phyloP scores from a whole-genome alignment of 2,329 filamentous ascomycete species.

The Diatrype stigma region DNA sequence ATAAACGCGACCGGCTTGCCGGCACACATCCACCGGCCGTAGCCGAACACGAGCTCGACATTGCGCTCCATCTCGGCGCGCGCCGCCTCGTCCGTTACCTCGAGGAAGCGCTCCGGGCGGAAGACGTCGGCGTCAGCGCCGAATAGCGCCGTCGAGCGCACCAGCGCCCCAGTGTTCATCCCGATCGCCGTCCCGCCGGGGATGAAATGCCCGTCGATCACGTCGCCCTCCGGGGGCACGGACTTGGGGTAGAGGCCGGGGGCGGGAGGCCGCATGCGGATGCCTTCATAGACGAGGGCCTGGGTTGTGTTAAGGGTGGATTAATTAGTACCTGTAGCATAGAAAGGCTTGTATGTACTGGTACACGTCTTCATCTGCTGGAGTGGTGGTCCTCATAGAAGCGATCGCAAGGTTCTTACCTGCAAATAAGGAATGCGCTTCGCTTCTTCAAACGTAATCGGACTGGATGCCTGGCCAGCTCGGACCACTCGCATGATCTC shows the following conservation, averaged over 20 bases:
- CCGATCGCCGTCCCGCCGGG: conserved; percentile 10
- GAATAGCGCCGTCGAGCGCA: conserved; percentile 10
- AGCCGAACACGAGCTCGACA: conserved; percentile 33
- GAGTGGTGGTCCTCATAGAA: too few relatives aligned
- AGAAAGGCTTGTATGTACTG: not conserved
- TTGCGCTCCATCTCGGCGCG: conserved; percentile 25
- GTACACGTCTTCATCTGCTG: too few relatives aligned
- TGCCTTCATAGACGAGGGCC: conserved; percentile 34
- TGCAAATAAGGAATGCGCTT: conserved; percentile 28
- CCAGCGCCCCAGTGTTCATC: conserved; percentile 4
- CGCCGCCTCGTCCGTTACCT: conserved; percentile 22
- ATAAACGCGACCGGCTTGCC: conserved; percentile 35
- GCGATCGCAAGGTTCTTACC: conserved; percentile 1
- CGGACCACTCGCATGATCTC: conserved; percentile 34
- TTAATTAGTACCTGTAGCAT: not conserved
- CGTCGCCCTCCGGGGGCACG: conserved; percentile 25
- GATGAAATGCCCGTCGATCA: conserved; percentile 16
- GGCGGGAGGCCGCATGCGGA: conserved; percentile 32
- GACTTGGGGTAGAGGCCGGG: conserved; percentile 24
- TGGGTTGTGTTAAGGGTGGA: conserved; percentile 5
- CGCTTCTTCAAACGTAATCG: conserved; percentile 19
- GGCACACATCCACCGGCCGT: conserved; percentile 31
- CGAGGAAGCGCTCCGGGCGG: conserved; percentile 37
- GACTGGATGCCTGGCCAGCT: conserved; percentile 25
- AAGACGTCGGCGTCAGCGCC: conserved; percentile 31